These are phyloP conservation scores for Podila clonocystis DNA, from an alignment of 192 early-diverging fungal genomes.

Conservation along the genomic window DNA sequence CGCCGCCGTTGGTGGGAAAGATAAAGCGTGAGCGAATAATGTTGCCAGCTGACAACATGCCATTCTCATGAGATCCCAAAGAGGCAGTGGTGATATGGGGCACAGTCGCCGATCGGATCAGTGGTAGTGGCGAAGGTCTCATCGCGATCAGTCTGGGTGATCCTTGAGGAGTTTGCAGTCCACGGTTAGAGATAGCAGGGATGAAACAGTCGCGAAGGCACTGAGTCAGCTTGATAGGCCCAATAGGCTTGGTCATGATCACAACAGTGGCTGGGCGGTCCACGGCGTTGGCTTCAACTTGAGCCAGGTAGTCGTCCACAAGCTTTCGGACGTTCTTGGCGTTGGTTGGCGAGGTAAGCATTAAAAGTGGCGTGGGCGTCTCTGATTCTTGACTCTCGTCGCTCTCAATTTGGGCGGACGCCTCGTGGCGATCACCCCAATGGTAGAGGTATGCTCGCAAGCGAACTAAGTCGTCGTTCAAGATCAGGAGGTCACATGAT, in stretches of 20 bases:
- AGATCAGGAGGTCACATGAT: constrained; percentile 29
- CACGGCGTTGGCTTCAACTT: constrained; percentile 12
- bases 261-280: constrained; percentile 35
- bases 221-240: constrained; percentile 37
- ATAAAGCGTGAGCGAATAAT: constrained; percentile 30
- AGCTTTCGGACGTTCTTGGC: constrained; percentile 19
- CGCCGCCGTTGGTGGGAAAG: constrained; percentile 5
- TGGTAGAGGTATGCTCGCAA: constrained; percentile 28
- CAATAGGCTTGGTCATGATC: constrained; percentile 43
- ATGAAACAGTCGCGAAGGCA: constrained; percentile 49
- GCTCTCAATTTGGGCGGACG: not conserved
- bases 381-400: constrained; percentile 2
- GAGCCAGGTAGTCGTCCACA: constrained; percentile 33
- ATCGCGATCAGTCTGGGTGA: constrained; percentile 10
- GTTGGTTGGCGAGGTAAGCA: constrained; percentile 21
- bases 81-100: constrained; percentile 31
- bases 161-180: constrained; percentile 32
- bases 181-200: constrained; percentile 26
- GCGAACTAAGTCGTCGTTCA: constrained; percentile 36
- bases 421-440: constrained; percentile 23
- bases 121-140: constrained; percentile 12
- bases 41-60: constrained; percentile 25
- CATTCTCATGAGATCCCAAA: constrained; percentile 18
- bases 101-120: constrained; percentile 33
- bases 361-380: constrained; percentile 27